Conservation (phyloP, 2,329 filamentous ascomycete genomes). For the Cladophialophora carrionii region DNA sequence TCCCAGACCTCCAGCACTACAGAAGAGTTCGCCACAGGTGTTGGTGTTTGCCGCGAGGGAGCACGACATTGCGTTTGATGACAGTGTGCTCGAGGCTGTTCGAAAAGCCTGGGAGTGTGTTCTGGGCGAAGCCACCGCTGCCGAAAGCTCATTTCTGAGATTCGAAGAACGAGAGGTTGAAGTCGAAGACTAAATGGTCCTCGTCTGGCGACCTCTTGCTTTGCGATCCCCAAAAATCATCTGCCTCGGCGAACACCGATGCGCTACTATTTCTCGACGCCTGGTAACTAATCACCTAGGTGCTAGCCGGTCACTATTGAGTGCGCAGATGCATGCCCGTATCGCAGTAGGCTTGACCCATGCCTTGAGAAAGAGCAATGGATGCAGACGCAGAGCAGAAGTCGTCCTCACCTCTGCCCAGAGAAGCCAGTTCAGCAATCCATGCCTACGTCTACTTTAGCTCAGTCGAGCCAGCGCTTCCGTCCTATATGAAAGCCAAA, state of each 20-base stretch:
- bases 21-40: slow-evolving; percentile 44
- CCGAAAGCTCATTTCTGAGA: slow-evolving; percentile 60
- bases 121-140: slow-evolving; percentile 55
- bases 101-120: slow-evolving; percentile 70
- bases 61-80: slow-evolving; percentile 73
- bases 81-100: slow-evolving; percentile 68
- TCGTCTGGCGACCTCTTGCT: background rate
- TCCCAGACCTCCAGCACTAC: slow-evolving; percentile 20
- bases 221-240: background rate
- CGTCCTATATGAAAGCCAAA: no score
- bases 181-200: slow-evolving; percentile 16
- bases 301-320: background rate
- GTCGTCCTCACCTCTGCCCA: no score
- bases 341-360: no score
- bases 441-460: no score
- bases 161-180: slow-evolving; percentile 32
- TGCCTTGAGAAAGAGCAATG: no score
- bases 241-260: no score
- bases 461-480: no score
- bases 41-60: slow-evolving; percentile 63
- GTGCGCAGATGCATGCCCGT: no score
- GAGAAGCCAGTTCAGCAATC: no score
- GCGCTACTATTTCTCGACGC: background rate
- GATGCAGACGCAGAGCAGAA: no score
- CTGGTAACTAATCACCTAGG: background rate